Evolutionary conservation across 371 early-diverging fungal genomes (phyloP), one percentile per base, ranked within the genome.

Genomic region (Cokeromyces recurvatus): DNA sequence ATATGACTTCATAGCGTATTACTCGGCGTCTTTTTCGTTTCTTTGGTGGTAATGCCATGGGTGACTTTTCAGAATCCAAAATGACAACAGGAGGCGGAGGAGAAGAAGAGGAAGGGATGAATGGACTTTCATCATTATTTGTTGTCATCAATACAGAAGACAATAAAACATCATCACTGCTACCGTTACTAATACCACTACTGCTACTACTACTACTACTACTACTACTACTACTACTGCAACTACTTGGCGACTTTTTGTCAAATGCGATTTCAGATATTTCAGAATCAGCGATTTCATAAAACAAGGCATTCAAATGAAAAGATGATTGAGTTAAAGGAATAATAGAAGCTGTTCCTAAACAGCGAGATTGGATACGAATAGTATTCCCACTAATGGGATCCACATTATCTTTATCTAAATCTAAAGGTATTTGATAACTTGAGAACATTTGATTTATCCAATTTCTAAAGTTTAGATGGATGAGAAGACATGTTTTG

Each of bases 251-350:
- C 8, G 5, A 22, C 19, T 56, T 38, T 32, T 40, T 21, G 29
- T 36, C 32, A n/a, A 19, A 32, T 11, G 25, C 16, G 19, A 36
- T 17, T 16, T 63, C 66, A 55, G 70, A 66, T 60, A 63, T 70
- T 63, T 71, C 71, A 55, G 67, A 71, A 44, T 63, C 64, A 36
- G 59, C 57, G 38, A 71, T 61, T 52, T 72, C 68, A 52, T 61
- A 72, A 32, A 71, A 67, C 1, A 56, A 44, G 24, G 48, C 56
- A 10, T 46, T 29, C 14, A 55, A 51, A 24, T 53, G 49, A 11
- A 27, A 27, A 34, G 4, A 14, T 4, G 35, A 25, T 43, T 38
- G 4, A 31, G 43, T 8, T 48, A 29, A 42, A 57, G 57, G 16
- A 56, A 31, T 38, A 53, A 68, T 52, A 4, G 50, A 58, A 16